phyloP scores from a whole-genome alignment of 1,139 yeast genomes.

The Zygosaccharomyces pseudobailii region DNA sequence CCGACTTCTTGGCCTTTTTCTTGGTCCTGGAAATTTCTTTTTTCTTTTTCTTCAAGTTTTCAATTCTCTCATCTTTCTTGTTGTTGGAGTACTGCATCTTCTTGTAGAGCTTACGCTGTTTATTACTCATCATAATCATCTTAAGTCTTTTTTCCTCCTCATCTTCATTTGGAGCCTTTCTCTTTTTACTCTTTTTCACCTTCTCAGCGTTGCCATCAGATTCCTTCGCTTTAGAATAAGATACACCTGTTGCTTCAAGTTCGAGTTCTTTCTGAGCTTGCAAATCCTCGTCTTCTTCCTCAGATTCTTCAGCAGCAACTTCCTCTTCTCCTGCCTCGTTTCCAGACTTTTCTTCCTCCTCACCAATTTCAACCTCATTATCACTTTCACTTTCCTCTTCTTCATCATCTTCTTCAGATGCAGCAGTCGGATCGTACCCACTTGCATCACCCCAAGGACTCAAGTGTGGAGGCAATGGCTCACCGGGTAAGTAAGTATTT shows the following conservation, averaged over 20 bases:
- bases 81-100: constrained; percentile 92
- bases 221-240: constrained; percentile 55
- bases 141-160: constrained; percentile 83
- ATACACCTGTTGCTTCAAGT: constrained; percentile 83
- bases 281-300: constrained; percentile 53
- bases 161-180: constrained; percentile 43
- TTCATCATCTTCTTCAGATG: constrained; percentile 44
- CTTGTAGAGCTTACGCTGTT: constrained; percentile 89
- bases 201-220: constrained; percentile 19
- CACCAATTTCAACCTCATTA: constrained; percentile 47
- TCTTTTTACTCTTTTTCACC: constrained; percentile 35
- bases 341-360: constrained; percentile 41
- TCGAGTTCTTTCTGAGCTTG: constrained; percentile 81
- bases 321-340: constrained; percentile 39
- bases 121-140: constrained; percentile 96
- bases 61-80: constrained; percentile 76
- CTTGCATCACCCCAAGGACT: constrained; percentile 99
- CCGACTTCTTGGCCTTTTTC: constrained; percentile 45
- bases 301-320: constrained; percentile 36
- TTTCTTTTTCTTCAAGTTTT: constrained; percentile 70
- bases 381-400: constrained; percentile 50
- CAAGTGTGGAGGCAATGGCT: constrained; percentile 90
- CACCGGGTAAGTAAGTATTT: constrained; percentile 86
- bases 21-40: constrained; percentile 70
- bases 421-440: constrained; percentile 77